Conservation (phyloP, 2,329 filamentous ascomycete species). For the Exophiala sideris region DNA sequence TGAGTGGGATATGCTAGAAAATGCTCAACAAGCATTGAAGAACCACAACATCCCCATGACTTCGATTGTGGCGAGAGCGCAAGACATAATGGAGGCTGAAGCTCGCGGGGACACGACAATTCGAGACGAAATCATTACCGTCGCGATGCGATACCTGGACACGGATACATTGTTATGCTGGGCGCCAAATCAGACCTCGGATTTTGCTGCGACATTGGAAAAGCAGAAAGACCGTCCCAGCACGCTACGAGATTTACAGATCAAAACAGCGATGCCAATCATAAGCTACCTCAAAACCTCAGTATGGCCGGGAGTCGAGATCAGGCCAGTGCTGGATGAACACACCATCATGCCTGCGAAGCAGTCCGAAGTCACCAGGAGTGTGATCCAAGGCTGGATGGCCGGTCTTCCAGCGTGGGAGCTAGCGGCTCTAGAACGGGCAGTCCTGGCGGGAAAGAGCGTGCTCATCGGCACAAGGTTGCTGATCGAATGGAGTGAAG, state of each 20-base stretch:
- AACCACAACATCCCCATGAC: slow-evolving; percentile 89
- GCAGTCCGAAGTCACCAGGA: slow-evolving; percentile 71
- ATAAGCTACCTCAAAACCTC: slow-evolving; percentile 66
- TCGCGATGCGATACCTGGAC: slow-evolving; percentile 78
- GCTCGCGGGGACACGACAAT: slow-evolving; percentile 47
- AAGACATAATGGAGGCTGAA: slow-evolving; percentile 75
- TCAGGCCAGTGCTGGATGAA: slow-evolving; percentile 75
- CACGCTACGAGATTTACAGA: slow-evolving; percentile 70
- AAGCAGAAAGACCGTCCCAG: slow-evolving; percentile 48
- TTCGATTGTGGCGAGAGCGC: slow-evolving; percentile 74
- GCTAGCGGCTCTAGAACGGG: slow-evolving; percentile 81
- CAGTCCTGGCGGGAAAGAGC: slow-evolving; percentile 80
- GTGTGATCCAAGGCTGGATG: slow-evolving; percentile 77
- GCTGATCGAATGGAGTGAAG: slow-evolving; percentile 82
- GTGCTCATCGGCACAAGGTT: slow-evolving; percentile 73
- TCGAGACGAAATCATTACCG: slow-evolving; percentile 62
- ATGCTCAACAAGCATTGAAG: slow-evolving; percentile 77
- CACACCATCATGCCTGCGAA: slow-evolving; percentile 70
- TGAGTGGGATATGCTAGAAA: slow-evolving; percentile 86
- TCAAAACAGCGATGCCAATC: slow-evolving; percentile 65
- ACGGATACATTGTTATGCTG: slow-evolving; percentile 93
- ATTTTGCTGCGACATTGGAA: slow-evolving; percentile 48
- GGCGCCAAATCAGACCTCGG: slow-evolving; percentile 58
- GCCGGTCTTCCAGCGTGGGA: slow-evolving; percentile 70
- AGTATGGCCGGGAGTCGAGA: slow-evolving; percentile 80